Percentiles rank a stretch among this genome's conserved stretches.
Conservation (phyloP, 306 rosid genomes). For the Cucurbita pepo region DNA sequence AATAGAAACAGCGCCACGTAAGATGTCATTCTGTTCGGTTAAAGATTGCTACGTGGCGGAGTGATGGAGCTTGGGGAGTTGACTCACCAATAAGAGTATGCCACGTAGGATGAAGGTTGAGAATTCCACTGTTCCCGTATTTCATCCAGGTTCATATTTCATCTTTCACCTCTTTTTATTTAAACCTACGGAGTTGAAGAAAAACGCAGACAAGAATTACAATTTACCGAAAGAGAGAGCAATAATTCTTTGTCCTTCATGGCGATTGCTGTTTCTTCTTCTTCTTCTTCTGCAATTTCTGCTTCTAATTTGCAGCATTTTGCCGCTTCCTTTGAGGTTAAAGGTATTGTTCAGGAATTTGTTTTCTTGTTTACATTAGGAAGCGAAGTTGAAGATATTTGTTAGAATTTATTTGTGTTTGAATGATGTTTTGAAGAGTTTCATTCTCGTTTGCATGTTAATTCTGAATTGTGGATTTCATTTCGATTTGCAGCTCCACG, state of each 20-base stretch:
- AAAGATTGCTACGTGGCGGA: conserved; percentile 16
- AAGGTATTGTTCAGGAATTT: conserved; percentile 22
- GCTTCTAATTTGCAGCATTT: conserved; percentile 18
- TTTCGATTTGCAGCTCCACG: conserved; percentile 32
- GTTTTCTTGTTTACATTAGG: too few relatives aligned
- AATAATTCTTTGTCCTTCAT: conserved; percentile 7
- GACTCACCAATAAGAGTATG: background rate
- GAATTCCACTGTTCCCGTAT: background rate
- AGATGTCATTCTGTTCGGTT: background rate
- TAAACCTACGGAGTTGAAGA: background rate
- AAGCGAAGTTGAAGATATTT: background rate
- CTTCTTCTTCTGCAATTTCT: conserved; percentile 40
- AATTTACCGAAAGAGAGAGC: background rate
- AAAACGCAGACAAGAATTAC: background rate
- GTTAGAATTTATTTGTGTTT: background rate
- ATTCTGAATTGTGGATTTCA: background rate
- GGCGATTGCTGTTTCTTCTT: conserved; percentile 41
- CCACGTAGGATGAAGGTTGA: conserved; percentile 5
- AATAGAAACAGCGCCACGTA: background rate
- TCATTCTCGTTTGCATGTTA: background rate
- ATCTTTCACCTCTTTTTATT: background rate
- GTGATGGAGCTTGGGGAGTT: conserved; percentile 16
- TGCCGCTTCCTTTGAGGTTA: conserved; percentile 22
- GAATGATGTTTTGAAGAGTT: background rate
- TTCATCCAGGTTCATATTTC: conserved; percentile 46